Evolutionary conservation across 495 filamentous ascomycete species (phyloP).

Genomic region (Lepidopterella palustris): DNA sequence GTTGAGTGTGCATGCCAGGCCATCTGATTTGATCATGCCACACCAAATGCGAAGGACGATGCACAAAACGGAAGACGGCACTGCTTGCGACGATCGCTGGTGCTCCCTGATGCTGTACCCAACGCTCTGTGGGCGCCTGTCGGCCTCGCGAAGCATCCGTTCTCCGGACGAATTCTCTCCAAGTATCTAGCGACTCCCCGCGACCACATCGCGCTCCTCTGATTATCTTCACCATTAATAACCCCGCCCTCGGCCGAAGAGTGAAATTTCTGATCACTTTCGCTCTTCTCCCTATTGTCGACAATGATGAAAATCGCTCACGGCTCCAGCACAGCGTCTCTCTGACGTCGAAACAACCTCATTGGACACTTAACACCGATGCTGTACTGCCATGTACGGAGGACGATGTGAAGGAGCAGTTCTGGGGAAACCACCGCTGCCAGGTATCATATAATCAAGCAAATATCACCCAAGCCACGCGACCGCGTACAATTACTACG

Average conservation of each 20-base stretch:
- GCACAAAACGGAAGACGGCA: constrained; percentile 4
- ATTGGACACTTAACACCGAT: not conserved
- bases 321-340: not conserved
- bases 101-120: not conserved
- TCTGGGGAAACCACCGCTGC: too few relatives aligned
- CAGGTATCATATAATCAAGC: too few relatives aligned
- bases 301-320: not conserved
- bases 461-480: not conserved
- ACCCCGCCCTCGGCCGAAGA: not conserved
- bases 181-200: not conserved
- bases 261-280: not conserved
- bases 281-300: not conserved
- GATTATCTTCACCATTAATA: not conserved
- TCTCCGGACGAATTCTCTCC: not conserved
- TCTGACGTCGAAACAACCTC: not conserved
- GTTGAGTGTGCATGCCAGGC: not conserved
- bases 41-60: not conserved
- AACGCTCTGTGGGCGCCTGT: too few relatives aligned
- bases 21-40: not conserved
- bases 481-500: not conserved
- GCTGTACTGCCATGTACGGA: too few relatives aligned
- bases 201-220: not conserved
- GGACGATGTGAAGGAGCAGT: too few relatives aligned
- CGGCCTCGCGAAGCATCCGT: not conserved
- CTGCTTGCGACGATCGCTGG: not conserved